phyloP scores from a whole-genome alignment of 2,329 filamentous ascomycete species.

The Nigrospora sphaerica region DNA sequence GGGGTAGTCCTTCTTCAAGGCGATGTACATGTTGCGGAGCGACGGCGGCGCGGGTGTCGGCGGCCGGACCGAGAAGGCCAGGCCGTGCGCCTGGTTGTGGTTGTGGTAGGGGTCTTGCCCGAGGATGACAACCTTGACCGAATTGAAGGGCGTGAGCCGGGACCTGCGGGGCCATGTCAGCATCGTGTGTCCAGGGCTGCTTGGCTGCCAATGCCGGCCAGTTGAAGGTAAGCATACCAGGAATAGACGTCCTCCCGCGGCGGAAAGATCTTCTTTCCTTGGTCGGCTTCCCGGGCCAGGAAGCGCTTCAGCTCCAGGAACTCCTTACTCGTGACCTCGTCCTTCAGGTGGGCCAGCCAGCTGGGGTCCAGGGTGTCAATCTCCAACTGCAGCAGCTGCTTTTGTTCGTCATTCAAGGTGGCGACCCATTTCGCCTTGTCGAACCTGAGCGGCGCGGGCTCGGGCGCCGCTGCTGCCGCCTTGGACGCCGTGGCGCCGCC shows the following conservation, averaged over 20 bases:
- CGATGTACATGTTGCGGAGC: slow-evolving; percentile 88
- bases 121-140: slow-evolving; percentile 85
- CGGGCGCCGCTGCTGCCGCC: slow-evolving; percentile 11
- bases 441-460: slow-evolving; percentile 49
- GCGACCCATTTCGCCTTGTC: slow-evolving; percentile 89
- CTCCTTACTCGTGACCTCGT: slow-evolving; percentile 70
- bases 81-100: slow-evolving; percentile 86
- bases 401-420: slow-evolving; percentile 73
- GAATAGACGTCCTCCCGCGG: slow-evolving; percentile 87
- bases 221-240: slow-evolving; percentile 53
- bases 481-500: slow-evolving; percentile 9
- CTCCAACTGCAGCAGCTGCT: slow-evolving; percentile 74
- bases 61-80: slow-evolving; percentile 90
- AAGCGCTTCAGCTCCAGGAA: slow-evolving; percentile 89
- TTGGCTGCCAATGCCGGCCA: no score
- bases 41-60: slow-evolving; percentile 85
- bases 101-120: slow-evolving; percentile 99
- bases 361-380: slow-evolving; percentile 87
- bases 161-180: slow-evolving; percentile 55
- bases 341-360: slow-evolving; percentile 85
- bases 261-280: slow-evolving; percentile 76
- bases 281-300: slow-evolving; percentile 67
- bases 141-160: slow-evolving; percentile 80
- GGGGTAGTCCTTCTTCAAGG: slow-evolving; percentile 83
- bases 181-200: no score